These are phyloP conservation scores for Suhomyces prunicola DNA, from an alignment of 805 yeast genomes.

Conservation along the genomic window DNA sequence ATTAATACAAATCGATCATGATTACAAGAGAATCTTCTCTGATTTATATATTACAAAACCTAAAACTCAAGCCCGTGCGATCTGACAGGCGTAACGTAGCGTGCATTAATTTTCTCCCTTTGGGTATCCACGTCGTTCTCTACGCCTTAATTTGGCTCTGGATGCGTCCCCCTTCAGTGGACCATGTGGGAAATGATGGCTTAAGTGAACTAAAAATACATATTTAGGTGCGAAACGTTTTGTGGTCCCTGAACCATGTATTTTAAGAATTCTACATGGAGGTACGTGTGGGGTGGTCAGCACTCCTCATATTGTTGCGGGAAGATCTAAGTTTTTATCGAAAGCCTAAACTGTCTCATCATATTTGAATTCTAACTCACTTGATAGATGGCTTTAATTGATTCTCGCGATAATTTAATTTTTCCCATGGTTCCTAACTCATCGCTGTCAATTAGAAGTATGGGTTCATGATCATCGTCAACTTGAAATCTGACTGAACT, in stretches of 20 bases:
- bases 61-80: background rate
- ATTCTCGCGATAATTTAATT: background rate
- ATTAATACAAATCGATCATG: background rate
- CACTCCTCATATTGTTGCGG: background rate
- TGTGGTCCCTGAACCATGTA: background rate
- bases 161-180: background rate
- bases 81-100: background rate
- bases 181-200: slow-evolving; percentile 1
- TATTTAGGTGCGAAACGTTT: background rate
- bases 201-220: background rate
- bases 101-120: background rate
- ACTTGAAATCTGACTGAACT: background rate
- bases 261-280: background rate
- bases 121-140: background rate
- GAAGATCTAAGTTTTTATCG: background rate
- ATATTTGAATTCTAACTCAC: background rate
- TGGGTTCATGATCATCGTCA: background rate
- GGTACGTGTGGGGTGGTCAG: background rate
- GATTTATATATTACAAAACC: background rate
- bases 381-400: background rate
- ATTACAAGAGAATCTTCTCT: background rate
- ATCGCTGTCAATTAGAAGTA: background rate
- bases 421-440: background rate
- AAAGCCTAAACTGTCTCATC: background rate
- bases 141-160: background rate